phyloP scores from a whole-genome alignment of 768 basidiomycete species.

The Lyophyllum semitale region DNA sequence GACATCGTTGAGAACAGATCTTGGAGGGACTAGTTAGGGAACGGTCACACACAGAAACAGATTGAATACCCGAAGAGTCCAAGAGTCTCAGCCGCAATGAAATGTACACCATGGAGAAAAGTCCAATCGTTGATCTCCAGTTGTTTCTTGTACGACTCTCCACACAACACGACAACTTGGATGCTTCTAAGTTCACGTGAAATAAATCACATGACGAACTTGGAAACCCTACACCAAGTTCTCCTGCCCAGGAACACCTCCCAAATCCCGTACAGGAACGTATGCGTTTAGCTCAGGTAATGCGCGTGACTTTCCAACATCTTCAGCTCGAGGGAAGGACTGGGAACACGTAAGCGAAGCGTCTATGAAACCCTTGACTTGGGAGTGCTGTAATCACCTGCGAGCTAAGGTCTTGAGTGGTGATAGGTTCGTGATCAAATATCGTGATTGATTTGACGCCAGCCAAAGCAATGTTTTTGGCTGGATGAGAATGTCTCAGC shows the following conservation, averaged over 20 bases:
- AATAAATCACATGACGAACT: constrained; percentile 42
- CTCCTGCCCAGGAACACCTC: constrained; percentile 74
- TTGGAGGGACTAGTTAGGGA: constrained; percentile 29
- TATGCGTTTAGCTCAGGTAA: constrained; percentile 94
- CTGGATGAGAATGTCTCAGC: constrained; percentile 38
- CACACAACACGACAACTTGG: constrained; percentile 89
- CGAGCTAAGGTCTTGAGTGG: constrained; percentile 87
- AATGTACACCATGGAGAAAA: constrained; percentile 84
- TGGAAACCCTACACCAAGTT: constrained; percentile 89
- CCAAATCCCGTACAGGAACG: constrained; percentile 89
- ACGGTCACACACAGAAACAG: neutral
- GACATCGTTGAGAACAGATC: constrained; percentile 95
- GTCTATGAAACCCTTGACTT: neutral
- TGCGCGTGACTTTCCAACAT: constrained; percentile 87
- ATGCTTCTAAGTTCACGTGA: constrained; percentile 1
- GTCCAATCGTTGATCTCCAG: constrained; percentile 97
- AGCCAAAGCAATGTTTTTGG: constrained; percentile 93
- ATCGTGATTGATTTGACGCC: constrained; percentile 98
- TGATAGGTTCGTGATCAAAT: constrained; percentile 89
- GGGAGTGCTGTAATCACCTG: constrained; percentile 60
- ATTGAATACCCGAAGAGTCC: constrained; percentile 87
- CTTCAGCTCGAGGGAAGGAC: constrained; percentile 92
- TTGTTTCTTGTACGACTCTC: constrained; percentile 76
- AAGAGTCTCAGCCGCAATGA: constrained; percentile 88
- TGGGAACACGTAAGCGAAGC: constrained; percentile 32